A percentile compares a stretch with the other conserved stretches of the same genome.
Evolutionary conservation across 768 basidiomycete genomes (phyloP).

Genomic region (Boletus rubescentipes): DNA sequence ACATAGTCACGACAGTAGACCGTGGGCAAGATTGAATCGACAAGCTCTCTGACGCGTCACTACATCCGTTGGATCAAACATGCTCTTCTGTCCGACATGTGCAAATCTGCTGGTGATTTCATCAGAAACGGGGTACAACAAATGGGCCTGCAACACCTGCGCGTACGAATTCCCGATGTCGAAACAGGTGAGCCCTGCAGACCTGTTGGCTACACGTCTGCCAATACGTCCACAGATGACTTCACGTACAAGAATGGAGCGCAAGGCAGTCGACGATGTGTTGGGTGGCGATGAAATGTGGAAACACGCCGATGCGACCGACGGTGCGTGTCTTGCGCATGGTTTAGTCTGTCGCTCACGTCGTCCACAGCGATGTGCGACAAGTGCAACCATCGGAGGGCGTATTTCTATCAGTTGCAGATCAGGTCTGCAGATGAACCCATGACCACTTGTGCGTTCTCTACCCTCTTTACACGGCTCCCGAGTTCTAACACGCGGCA

Average conservation of each 20-base stretch:
- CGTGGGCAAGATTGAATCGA: too few relatives aligned
- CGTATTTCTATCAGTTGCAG: constrained; percentile 95
- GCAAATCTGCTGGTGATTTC: constrained; percentile 84
- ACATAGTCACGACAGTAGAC: too few relatives aligned
- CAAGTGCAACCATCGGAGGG: constrained; percentile 82
- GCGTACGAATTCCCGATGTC: constrained; percentile 76
- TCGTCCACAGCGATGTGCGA: constrained; percentile 47
- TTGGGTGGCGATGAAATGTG: constrained; percentile 92
- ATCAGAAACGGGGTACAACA: constrained; percentile 77
- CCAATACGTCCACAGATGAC: constrained; percentile 66
- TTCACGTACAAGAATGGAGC: constrained; percentile 76
- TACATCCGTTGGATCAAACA: not conserved
- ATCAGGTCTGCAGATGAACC: constrained; percentile 93
- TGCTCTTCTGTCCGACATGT: constrained; percentile 96
- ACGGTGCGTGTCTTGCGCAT: constrained; percentile 45
- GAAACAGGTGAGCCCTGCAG: constrained; percentile 20
- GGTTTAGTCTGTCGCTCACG: not conserved
- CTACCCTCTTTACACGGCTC: not conserved
- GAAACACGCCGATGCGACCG: constrained; percentile 89
- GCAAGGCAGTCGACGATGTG: constrained; percentile 95
- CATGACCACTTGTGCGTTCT: constrained; percentile 55
- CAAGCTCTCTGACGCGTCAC: too few relatives aligned
- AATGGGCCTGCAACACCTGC: constrained; percentile 92
- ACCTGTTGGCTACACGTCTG: too few relatives aligned
- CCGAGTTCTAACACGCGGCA: constrained; percentile 23